phyloP scores from a whole-genome alignment of 306 rosid genomes.

The Crotalaria pallida region DNA sequence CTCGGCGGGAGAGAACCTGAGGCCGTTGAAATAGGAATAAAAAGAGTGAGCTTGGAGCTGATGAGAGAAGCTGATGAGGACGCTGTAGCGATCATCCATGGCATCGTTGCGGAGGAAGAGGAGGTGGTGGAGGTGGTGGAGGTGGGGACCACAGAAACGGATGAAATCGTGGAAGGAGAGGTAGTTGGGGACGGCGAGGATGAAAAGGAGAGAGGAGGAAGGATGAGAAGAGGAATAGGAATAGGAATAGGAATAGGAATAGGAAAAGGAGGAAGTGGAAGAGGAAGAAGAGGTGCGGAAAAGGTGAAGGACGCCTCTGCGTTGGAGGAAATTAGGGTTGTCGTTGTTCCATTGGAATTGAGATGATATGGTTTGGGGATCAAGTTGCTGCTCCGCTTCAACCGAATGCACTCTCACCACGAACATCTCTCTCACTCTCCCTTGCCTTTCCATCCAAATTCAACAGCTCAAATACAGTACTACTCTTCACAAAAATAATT shows the following conservation, averaged over 20 bases:
- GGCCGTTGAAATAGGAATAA: conserved; percentile 57
- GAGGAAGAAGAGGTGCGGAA: conserved; percentile 44
- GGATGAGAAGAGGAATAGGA: not conserved
- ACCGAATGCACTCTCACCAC: conserved; percentile 85
- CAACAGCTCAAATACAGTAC: too few relatives aligned
- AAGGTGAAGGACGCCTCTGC: conserved; percentile 69
- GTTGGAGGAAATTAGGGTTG: conserved; percentile 60
- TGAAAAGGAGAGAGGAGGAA: conserved; percentile 58
- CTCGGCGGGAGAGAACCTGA: conserved; percentile 71
- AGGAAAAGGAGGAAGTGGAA: conserved; percentile 28
- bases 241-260: too few relatives aligned
- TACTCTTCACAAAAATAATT: too few relatives aligned
- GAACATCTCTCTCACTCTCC: conserved; percentile 58
- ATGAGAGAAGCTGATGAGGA: conserved; percentile 50
- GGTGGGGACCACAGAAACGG: conserved; percentile 57
- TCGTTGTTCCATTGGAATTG: conserved; percentile 15
- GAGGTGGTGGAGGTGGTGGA: conserved; percentile 51
- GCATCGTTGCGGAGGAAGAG: conserved; percentile 92
- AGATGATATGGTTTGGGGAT: conserved; percentile 32
- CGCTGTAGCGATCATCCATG: conserved; percentile 81
- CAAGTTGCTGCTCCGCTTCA: conserved; percentile 54
- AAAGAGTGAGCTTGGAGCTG: conserved; percentile 50
- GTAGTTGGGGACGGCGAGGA: conserved; percentile 83
- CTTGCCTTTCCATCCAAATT: too few relatives aligned
- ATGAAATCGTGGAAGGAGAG: conserved; percentile 72